A percentile compares a stretch with the other conserved stretches of the same genome.
Conservation (phyloP, 2,329 filamentous ascomycete genomes). For the Byssothecium circinans region DNA sequence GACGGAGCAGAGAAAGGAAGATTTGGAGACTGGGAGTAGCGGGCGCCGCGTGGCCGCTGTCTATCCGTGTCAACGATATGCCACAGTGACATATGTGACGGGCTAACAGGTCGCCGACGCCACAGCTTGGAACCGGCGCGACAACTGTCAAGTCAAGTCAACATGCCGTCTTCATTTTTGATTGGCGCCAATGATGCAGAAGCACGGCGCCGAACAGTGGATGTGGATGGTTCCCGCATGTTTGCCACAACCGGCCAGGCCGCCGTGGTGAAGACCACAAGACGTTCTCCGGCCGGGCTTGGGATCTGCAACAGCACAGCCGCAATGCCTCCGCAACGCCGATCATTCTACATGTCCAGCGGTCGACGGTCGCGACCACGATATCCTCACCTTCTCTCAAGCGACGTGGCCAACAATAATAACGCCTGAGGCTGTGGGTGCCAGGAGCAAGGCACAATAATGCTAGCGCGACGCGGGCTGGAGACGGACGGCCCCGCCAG, state of each 20-base stretch:
- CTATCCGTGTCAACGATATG: conserved; percentile 20
- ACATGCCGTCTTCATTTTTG: no score
- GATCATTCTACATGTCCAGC: not conserved
- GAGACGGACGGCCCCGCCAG: not conserved
- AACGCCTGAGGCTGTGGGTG: no score
- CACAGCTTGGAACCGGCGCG: no score
- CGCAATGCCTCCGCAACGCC: conserved; percentile 10
- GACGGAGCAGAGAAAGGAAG: no score
- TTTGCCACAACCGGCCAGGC: not conserved
- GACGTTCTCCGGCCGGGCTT: not conserved
- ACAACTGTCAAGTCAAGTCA: no score
- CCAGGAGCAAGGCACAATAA: no score
- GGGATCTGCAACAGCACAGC: conserved; percentile 17
- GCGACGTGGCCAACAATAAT: not conserved
- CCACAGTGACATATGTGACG: conserved; percentile 6
- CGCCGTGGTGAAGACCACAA: not conserved
- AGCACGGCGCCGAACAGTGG: not conserved
- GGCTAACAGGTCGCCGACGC: not conserved
- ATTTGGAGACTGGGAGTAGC: conserved; percentile 15
- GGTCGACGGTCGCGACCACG: not conserved
- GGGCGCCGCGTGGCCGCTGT: conserved; percentile 30
- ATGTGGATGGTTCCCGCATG: not conserved
- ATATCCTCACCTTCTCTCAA: not conserved
- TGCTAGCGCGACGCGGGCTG: no score
- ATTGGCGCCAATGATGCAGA: not conserved